Evolutionary conservation across 257 asterid species (phyloP), one percentile per base, ranked within the genome.

Genomic region (Solanum lycopersicoides): DNA sequence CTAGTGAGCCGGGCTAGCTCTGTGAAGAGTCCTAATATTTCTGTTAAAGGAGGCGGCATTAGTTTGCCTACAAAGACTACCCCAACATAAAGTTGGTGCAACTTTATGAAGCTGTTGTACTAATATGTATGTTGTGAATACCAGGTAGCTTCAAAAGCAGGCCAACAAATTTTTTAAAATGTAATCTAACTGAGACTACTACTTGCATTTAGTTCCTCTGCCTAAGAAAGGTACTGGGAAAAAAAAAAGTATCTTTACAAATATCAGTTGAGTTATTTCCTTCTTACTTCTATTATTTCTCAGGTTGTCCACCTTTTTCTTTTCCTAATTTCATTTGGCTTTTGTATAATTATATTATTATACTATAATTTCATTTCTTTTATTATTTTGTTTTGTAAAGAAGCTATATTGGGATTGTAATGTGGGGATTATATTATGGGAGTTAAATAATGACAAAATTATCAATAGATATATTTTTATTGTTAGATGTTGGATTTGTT

Each of bases 1-100:
- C 93, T 93, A 4, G 94, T 91, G 93, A 95, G 97, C 89, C 89
- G 94, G 90, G 98, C 97, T 77, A 93, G 96, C 88, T 90, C 95
- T 0, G 88, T 85, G 79, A 89, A 91, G 86, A 75, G 91, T 59
- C 91, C 95, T 20, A 92, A 88, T 86, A 39, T 95, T 41, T 95
- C 99, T 11, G 92, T 96, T 28, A 94, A 93, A 87, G 96, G 98
- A 18, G 95, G 97, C 14, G 93, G 95, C 83, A 39, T 95, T 65
- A 90, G 80, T 63, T 71, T 91, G 32, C 94, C 96, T 28, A 94
- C 95, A 23, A 93, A 89, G 76, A 86, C 91, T 37, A 83, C 88
- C 20, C 89, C 93, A 75, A 83, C 90, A 50, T 87, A 91, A 59
- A 86, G 90, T 89, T 18, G 87, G 86, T 41, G 23, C 91, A 12